Conservation (phyloP, 495 filamentous ascomycete species). For the Chaetomium cochliodes region DNA sequence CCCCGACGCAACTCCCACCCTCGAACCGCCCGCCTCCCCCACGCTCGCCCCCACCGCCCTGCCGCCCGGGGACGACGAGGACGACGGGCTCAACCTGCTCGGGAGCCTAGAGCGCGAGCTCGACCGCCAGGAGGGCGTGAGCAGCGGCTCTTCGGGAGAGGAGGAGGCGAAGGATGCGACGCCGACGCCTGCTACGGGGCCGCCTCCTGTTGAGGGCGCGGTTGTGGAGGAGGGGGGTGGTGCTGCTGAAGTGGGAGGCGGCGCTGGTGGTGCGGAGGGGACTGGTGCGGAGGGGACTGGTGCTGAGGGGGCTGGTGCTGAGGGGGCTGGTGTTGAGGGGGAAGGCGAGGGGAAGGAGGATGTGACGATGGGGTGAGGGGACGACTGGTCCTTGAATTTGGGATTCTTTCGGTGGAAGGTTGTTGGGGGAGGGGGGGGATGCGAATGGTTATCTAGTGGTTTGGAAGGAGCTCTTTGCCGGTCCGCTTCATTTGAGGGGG, state of each 20-base stretch:
- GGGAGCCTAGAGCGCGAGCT: slow-evolving; percentile 37
- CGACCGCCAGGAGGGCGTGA: slow-evolving; percentile 32
- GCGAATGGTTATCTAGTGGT: no score
- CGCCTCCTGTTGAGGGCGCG: not conserved
- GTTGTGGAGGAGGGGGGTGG: not conserved
- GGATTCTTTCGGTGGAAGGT: no score
- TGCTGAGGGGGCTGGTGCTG: not conserved
- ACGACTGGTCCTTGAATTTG: not conserved
- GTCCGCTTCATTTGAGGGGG: no score
- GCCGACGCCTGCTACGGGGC: no score
- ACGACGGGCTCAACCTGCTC: slow-evolving; percentile 34
- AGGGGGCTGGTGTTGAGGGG: not conserved
- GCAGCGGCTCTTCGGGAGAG: slow-evolving; percentile 3
- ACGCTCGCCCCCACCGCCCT: no score
- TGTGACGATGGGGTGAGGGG: not conserved
- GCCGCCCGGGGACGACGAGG: slow-evolving; percentile 30
- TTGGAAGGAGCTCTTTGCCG: no score
- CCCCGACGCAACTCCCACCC: no score
- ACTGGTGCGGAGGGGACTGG: not conserved
- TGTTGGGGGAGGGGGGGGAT: no score
- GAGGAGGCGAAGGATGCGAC: no score
- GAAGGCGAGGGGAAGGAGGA: not conserved
- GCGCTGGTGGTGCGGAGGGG: not conserved
- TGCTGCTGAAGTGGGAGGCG: not conserved
- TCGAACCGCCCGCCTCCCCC: no score